Evolutionary conservation across 2,329 filamentous ascomycete species (phyloP), one percentile per base, ranked within the genome.

Genomic region (Arachnopeziza araneosa): DNA sequence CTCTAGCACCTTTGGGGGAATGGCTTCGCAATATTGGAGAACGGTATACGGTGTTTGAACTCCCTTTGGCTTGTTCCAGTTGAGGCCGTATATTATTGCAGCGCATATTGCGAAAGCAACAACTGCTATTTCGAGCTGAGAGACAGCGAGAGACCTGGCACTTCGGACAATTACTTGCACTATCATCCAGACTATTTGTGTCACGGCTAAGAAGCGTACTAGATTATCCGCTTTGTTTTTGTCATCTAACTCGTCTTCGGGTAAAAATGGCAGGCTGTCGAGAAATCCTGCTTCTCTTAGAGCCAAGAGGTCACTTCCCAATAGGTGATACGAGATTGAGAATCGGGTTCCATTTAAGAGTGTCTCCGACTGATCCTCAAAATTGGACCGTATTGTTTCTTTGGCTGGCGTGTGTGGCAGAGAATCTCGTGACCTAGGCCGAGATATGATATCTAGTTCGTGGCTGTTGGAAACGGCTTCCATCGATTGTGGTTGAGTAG

Each of bases 191-290:
- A 52, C 2, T 12, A 57, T 57, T 50, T 60, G 61, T 6, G 52
- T 21, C 8, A 63, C 17, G 14, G 61, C 32, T 24, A 63, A 59
- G 19, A 53, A 10, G 8, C 57, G 53, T 1, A 61, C 56, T 24
- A 63, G 54, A 21, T 22, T 44, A 24, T 63, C 69, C 24, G 73
- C 75, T 1, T 71, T 72, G 0, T 80, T 80, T 62, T 78, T 76
- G 2, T 63, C 66, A 24, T 74, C 75, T 12, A 83, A 73, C 56
- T 82, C 79, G 1, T 77, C 78, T 62, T 83, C 80, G 0, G 77
- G 78, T 58, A 80, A 51, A 67, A 66, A 32, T 10, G 57, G 60
- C 6, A 60, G 32, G 23, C 32, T 55, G 17, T 49, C 12, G 5
- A 64, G 17, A 32, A 57, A 9, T 1, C 50, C 52, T 51, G 2